Base-by-base conservation (phyloP, 2,329 filamentous ascomycete genomes). In the Sordariomycetes sp. region DNA sequence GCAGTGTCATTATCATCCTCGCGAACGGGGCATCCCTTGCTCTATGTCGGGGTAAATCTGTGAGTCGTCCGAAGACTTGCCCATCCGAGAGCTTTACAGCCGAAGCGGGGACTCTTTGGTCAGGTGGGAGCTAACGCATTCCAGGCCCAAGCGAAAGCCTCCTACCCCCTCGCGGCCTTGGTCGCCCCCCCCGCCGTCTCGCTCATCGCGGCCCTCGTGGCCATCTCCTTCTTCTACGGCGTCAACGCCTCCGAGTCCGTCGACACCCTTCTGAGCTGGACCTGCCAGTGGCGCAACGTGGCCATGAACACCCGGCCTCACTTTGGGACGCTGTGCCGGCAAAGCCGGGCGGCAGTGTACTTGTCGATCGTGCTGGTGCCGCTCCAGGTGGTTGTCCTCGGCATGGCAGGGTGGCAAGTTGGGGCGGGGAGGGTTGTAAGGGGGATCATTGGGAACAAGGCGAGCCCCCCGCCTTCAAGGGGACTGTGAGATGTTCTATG, bases 201-300 rank as follows among this genome's bases (percentile, higher is more conserved):
- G 22, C 64, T 75, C 57, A 61, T 70, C 54, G 68, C 67, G 14
- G 75, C 79, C 46, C 66, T 84, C 55, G 71, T 83, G 58, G 76
- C 77, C 61, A 78, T 82, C 65, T 70, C 75, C 56, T 76, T 85
- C 68, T 83, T 81, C 67, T 86, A 83, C 65, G 73, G 73, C 58
- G 73, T 81, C 67, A 80, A 83, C 62, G 68, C 74, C 20, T 84
- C 82, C 3, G 69, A 69, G 16, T 73, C 72, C 10, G 70, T 72
- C 60, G 80, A 60, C n/a, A 82, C 80, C 7, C 69, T 86, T 12
- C 74, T 84, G 65, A 83, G 79, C 68, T 86, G 83, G 83, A 79
- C 76, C 48, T 86, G 83, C 68, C 80, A 80, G 61, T 86, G 83
- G 82, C 69, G 71, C 10, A 64, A 72, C 24, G 70, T 84, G n/a